phyloP scores from a whole-genome alignment of 768 basidiomycete species.

The Pisolithus sp. region DNA sequence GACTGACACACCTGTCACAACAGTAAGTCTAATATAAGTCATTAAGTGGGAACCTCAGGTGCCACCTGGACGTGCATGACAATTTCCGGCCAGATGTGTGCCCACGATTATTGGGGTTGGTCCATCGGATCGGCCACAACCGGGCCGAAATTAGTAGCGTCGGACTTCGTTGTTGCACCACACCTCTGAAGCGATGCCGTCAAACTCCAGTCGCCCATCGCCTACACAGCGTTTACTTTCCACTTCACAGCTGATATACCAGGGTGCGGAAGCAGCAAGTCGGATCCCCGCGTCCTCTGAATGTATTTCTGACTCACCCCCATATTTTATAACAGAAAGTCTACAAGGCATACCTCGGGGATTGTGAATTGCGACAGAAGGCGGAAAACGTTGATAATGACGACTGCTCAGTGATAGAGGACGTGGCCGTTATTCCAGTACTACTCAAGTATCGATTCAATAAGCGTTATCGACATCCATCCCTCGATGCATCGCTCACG shows the following conservation, averaged over 20 bases:
- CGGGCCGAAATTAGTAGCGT: too few species aligned
- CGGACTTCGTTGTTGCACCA: too few species aligned
- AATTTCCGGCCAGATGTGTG: too few species aligned
- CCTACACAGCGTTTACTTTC: conserved; percentile 17
- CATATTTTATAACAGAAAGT: conserved; percentile 49
- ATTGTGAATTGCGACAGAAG: conserved; percentile 1
- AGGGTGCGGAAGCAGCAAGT: conserved; percentile 87
- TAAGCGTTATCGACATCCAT: conserved; percentile 84
- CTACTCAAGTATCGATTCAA: conserved; percentile 88
- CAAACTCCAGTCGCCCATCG: conserved; percentile 3
- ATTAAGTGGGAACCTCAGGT: too few species aligned
- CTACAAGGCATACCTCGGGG: conserved; percentile 48
- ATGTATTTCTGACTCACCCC: conserved; percentile 17
- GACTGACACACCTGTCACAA: too few species aligned
- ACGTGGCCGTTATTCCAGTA: conserved; percentile 29
- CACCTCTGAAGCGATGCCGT: not conserved
- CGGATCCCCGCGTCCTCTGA: conserved; percentile 17
- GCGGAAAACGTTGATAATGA: conserved; percentile 2
- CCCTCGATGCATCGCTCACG: conserved; percentile 72
- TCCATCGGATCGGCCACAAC: too few species aligned
- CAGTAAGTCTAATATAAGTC: too few species aligned
- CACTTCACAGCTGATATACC: conserved; percentile 48
- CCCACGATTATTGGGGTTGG: too few species aligned
- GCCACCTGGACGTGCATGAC: too few species aligned
- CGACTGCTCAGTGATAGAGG: conserved; percentile 12